phyloP scores from a whole-genome alignment of 179 eudicot genomes.

The Carnegiea gigantea region DNA sequence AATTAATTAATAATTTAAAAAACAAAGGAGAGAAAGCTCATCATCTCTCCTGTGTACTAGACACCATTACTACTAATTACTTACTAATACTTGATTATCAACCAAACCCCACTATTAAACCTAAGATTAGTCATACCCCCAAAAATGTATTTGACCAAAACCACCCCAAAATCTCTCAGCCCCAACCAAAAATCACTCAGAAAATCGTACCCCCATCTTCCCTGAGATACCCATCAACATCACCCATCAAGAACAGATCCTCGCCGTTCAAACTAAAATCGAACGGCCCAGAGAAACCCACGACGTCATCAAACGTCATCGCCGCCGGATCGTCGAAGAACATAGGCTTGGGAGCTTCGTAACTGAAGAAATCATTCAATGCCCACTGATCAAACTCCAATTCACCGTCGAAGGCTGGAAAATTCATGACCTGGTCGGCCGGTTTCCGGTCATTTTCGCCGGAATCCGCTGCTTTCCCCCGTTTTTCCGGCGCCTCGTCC shows the following conservation, averaged over 20 bases:
- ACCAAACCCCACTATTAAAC: conserved; percentile 2
- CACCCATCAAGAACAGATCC: conserved; percentile 6
- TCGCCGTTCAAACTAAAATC: conserved; percentile 5
- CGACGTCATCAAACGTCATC: conserved; percentile 18
- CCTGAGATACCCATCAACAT: conserved; percentile 41
- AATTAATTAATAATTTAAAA: background rate
- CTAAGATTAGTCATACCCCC: conserved; percentile 4
- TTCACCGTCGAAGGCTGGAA: conserved; percentile 7
- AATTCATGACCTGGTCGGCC: conserved; percentile 4
- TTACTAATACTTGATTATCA: background rate
- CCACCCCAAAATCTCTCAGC: background rate
- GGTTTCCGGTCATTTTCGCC: conserved; percentile 18
- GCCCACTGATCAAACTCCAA: conserved; percentile 28
- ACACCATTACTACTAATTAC: conserved; percentile 1
- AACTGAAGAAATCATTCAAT: conserved; percentile 36
- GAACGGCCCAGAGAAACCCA: conserved; percentile 21
- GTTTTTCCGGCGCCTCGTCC: conserved; percentile 27
- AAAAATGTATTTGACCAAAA: conserved; percentile 10
- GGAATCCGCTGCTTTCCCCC: background rate
- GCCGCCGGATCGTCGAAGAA: background rate
- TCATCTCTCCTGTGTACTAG: background rate
- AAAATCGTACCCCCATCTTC: conserved; percentile 12
- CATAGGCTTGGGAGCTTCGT: conserved; percentile 32
- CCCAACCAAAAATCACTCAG: background rate
- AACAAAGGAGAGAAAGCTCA: background rate